Base-by-base conservation (phyloP, 164 flowering plant species). In the Umbellularia californica region DNA sequence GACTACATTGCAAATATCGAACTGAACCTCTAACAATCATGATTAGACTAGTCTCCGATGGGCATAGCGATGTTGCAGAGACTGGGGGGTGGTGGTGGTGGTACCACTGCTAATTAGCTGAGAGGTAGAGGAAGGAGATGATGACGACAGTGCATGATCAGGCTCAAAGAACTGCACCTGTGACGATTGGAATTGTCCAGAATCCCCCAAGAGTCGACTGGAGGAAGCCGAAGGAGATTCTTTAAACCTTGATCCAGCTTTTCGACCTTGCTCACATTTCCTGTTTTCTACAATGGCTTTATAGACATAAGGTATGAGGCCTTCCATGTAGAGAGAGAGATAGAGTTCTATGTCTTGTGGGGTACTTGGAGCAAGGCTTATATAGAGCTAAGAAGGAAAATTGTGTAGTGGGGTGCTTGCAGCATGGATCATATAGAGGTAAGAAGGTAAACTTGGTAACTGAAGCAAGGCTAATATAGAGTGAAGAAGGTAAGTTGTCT, bases 161-260 rank as follows among this genome's bases (percentile, higher is more conserved):
- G 82, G 69, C 47, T 75, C 78, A 70, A 85, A 70, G 50, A 78
- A 50, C 69, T 83, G 84, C 19, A 78, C 58, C 73, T 87, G 91
- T 0, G 89, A 78, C 13, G 82, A 2, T 15, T 82, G 85, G 62
- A 87, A 87, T 70, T 94, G 82, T 13, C 92, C 97, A 1, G 97
- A 90, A 70, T 90, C 95, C 5, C 90, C 91, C 0, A 88, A 87
- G 20, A 90, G 90, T 69, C 90, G 77, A 71, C 81, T 80, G 83
- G 90, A 90, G 0, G 91, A 80, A 62, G 87, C 76, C 0, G 97
- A 87, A 27, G 93, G 91, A 1, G 97, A 90, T 20, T 88, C 97
- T 13, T 33, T 41, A 24, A 83, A 62, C 88, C 86, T 83, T 24
- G 90, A 69, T 25, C 83, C 74, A 3, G 52, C 77, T 1, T 76